phyloP scores from a whole-genome alignment of 768 basidiomycete species.

The Lentinula detonsa region DNA sequence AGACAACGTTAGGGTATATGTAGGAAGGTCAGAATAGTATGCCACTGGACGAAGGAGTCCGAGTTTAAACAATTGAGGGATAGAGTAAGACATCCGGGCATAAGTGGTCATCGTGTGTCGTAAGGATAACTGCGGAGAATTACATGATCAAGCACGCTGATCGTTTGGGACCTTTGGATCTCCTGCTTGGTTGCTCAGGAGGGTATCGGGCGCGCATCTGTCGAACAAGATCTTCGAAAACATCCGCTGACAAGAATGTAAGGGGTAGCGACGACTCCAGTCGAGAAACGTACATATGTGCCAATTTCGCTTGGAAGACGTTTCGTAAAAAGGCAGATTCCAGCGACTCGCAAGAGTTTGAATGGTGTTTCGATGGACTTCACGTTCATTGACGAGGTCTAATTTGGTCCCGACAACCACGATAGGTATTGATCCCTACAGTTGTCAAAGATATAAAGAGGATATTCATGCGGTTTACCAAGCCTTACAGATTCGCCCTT shows the following conservation, averaged over 20 bases:
- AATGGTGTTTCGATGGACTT: slow-evolving; percentile 62
- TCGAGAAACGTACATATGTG: slow-evolving; percentile 36
- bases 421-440: slow-evolving; percentile 55
- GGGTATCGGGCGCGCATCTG: slow-evolving; percentile 72
- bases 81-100: background rate
- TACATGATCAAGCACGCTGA: slow-evolving; percentile 30
- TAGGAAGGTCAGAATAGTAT: background rate
- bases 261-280: background rate
- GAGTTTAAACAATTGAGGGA: background rate
- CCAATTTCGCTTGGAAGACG: slow-evolving; percentile 84
- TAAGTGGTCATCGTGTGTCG: background rate
- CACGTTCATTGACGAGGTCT: slow-evolving; percentile 75
- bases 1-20: background rate
- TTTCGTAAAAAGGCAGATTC: slow-evolving; percentile 79
- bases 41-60: background rate
- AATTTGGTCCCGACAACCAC: slow-evolving; percentile 85
- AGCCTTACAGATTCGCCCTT: slow-evolving; percentile 55
- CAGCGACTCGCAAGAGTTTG: slow-evolving; percentile 59
- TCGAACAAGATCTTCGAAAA: slow-evolving; percentile 70
- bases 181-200: slow-evolving; percentile 27
- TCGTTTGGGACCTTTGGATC: slow-evolving; percentile 18
- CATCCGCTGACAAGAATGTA: slow-evolving; percentile 32
- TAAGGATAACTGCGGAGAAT: background rate
- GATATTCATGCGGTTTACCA: background rate
- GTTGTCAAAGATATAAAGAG: background rate